Conservation (phyloP, 257 asterid species). For the Apocynum venetum region DNA sequence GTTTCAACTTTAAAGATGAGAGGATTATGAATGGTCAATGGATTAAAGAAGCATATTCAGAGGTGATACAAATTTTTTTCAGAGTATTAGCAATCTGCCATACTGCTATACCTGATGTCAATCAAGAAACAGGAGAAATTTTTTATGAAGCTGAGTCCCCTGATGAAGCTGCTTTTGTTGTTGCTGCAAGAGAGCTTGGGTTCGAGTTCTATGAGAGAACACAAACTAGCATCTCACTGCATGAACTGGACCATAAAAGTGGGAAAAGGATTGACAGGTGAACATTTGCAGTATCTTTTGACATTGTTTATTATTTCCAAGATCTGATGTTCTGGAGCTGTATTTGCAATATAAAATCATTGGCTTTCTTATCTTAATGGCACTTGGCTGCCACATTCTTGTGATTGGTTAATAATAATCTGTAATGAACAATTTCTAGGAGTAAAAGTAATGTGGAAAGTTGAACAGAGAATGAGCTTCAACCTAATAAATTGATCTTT, state of each 20-base stretch:
- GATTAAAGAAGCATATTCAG: conserved; percentile 59
- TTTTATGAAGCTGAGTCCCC: conserved; percentile 97
- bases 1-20: conserved; percentile 83
- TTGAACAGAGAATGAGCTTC: not conserved
- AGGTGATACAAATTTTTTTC: conserved; percentile 68
- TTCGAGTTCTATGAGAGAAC: conserved; percentile 80
- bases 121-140: conserved; percentile 55
- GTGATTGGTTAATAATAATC: not conserved
- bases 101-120: conserved; percentile 86
- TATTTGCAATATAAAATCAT: not conserved
- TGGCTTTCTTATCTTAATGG: not conserved
- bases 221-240: conserved; percentile 72
- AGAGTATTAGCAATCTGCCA: conserved; percentile 87
- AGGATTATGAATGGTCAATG: conserved; percentile 83
- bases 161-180: conserved; percentile 94
- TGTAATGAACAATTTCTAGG: not conserved
- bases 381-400: not conserved
- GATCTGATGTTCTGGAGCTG: not conserved
- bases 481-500: not conserved
- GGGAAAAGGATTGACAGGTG: conserved; percentile 67
- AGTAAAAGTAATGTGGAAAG: not conserved
- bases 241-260: conserved; percentile 59
- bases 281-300: not conserved
- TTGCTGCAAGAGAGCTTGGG: conserved; percentile 93
- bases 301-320: not conserved